Evolutionary conservation across 2,329 filamentous ascomycete species (phyloP), one percentile per base, ranked within the genome.

Genomic region (Pseudogymnoascus sp.): DNA sequence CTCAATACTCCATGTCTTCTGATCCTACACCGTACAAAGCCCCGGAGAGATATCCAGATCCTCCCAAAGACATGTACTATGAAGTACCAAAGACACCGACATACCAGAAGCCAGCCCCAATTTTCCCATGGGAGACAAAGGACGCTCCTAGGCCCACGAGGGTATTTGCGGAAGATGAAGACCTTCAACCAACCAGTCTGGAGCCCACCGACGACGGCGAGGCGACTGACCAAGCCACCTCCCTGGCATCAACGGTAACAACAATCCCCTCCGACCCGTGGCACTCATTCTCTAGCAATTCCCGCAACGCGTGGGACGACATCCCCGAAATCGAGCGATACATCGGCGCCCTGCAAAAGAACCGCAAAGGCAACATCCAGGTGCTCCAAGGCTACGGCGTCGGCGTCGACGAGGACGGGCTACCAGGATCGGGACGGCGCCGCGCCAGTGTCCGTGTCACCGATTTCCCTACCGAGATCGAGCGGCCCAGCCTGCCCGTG

Each of bases 221-320:
- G 38, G 59, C 59, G 21, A 61, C 49, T 58, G 60, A 66, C 49
- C 66, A 67, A 60, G 67, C 68, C 62, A 81, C 83, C 31, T 78
- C 82, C 61, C 72, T 74, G 45, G 81, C 80, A 60, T 79, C 81
- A 26, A 79, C 77, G 29, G 76, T 80, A 64, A 75, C 74, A 49
- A 68, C 78, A 63, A 76, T 75, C 21, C 71, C 80, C 38, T 77
- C 82, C 59, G 81, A 87, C 69, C 82, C 86, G 19, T 96, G 90
- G 90, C 82, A 85, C 66, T 81, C 81, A 55, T 96, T 89, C 43
- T 60, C 58, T 38, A 41, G 35, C 33, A 62, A 19, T 73, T 80
- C 84, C n/a, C 83, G 86, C 55, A 99, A 97, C 74, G 92, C 91
- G 14, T 99, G 94, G 94, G 94, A 99, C 70, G 90, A 91, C 61